These are phyloP conservation scores for Scopulariopsis brevicaulis DNA, from an alignment of 2,329 filamentous ascomycete species.

Conservation along the genomic window DNA sequence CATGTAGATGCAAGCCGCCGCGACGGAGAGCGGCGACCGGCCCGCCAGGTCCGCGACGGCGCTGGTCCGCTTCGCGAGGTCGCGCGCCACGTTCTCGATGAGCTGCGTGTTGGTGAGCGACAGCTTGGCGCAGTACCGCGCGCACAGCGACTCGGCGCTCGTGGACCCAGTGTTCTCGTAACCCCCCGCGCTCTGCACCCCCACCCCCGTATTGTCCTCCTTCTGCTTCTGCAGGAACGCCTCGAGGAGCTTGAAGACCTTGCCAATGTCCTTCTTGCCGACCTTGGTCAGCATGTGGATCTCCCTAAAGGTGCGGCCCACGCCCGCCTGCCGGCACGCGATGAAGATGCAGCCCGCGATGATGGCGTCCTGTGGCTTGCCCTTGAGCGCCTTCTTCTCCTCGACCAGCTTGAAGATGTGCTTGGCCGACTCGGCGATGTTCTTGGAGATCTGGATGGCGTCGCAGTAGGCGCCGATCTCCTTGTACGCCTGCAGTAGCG, in stretches of 20 bases:
- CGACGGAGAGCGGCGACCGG: slow-evolving; percentile 85
- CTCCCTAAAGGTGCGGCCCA: slow-evolving; percentile 85
- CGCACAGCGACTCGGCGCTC: slow-evolving; percentile 72
- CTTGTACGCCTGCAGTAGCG: slow-evolving; percentile 72
- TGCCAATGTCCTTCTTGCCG: slow-evolving; percentile 92
- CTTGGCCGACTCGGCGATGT: slow-evolving; percentile 82
- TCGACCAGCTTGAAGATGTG: slow-evolving; percentile 92
- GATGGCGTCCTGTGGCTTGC: slow-evolving; percentile 86
- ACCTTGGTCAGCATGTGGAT: slow-evolving; percentile 90
- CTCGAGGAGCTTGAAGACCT: slow-evolving; percentile 89
- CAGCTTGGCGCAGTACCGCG: slow-evolving; percentile 80
- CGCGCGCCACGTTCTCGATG: slow-evolving; percentile 69
- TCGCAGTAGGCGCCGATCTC: slow-evolving; percentile 85
- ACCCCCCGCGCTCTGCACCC: slow-evolving; percentile 46
- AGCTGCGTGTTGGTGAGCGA: slow-evolving; percentile 58
- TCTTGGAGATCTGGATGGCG: slow-evolving; percentile 67
- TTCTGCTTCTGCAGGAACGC: slow-evolving; percentile 71
- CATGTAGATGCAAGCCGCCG: slow-evolving; percentile 95
- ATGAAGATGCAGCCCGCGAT: slow-evolving; percentile 97
- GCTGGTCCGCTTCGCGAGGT: slow-evolving; percentile 67
- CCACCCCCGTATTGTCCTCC: slow-evolving; percentile 39
- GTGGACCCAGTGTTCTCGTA: slow-evolving; percentile 70
- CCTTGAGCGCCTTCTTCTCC: slow-evolving; percentile 87
- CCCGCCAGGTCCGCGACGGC: slow-evolving; percentile 75
- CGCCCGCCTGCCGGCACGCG: slow-evolving; percentile 79